Evolutionary conservation across 164 flowering plant genomes (phyloP), one percentile per base, ranked within the genome.

Genomic region (Amborella trichopoda): DNA sequence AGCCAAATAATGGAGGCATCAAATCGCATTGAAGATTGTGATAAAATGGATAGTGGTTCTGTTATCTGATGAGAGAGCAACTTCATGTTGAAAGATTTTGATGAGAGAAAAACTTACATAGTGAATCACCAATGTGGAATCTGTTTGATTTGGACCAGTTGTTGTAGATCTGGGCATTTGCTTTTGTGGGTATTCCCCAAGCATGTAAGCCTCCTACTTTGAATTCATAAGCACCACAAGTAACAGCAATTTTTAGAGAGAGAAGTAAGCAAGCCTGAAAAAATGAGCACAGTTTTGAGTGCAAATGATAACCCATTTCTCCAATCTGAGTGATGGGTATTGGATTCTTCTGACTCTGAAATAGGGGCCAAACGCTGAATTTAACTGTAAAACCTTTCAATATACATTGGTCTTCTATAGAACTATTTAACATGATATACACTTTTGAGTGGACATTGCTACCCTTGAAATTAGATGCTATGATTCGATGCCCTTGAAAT

Each of bases 181-280:
- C 64, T 5, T 78, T 47, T 50, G 77, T 53, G 65, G 99, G 99
- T 17, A 83, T 52, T n/a, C 81, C 79, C 99, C 96, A 88, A 40
- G 81, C 65, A 67, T 76, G 65, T 48, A 93, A 66, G 61, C 81
- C 81, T 63, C 95, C 99, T 16, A 93, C 96, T 56, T 82, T 74
- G 80, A 72, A 77, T 46, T 65, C 76, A 40, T 55, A 68, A 59
- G 78, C n/a, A n/a, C n/a, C n/a, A n/a, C n/a, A 62, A 16, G 53
- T 30, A 19, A 74, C 86, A 43, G 58, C 37, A 63, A 64, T 56
- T 57, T 71, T 80, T 2, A 74, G 22, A 11, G 69, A 27, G 22
- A 72, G 2, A 25, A 81, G 68, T 32, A 79, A 28, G 46, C 49
- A 76, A 40, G n/a, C n/a, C n/a, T n/a, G n/a, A n/a, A n/a, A n/a